These are phyloP conservation scores for Baffinella frigidus DNA, from an alignment of 208 protist genomes.

Conservation along the genomic window DNA sequence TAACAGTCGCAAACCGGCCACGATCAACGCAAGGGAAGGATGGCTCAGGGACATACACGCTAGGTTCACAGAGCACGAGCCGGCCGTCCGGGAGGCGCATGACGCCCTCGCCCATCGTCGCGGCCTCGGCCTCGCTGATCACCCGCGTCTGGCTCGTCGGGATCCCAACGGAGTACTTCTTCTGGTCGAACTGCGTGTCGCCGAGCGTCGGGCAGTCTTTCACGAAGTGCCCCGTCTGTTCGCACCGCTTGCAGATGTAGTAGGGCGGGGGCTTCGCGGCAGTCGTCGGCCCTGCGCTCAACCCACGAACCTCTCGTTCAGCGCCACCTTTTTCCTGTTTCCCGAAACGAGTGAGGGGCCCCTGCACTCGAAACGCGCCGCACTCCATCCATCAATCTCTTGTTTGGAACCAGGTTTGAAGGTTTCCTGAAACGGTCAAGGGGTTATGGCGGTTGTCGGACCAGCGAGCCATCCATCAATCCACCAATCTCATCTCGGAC, in stretches of 20 bases:
- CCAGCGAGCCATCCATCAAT: too few species aligned
- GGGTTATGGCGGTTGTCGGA: too few species aligned
- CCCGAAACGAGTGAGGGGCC: too few species aligned
- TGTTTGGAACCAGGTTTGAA: too few species aligned
- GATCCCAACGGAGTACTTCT: not conserved
- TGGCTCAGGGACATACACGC: conserved; percentile 46
- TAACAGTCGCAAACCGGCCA: too few species aligned
- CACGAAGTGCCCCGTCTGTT: not conserved
- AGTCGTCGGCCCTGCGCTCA: not conserved
- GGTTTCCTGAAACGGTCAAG: too few species aligned
- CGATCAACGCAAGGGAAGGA: too few species aligned
- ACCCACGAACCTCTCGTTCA: too few species aligned
- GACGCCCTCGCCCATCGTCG: not conserved
- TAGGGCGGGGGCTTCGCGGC: not conserved
- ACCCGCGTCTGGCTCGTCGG: not conserved
- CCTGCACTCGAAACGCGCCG: too few species aligned
- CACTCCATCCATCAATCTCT: too few species aligned
- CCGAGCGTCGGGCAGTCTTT: conserved; percentile 26
- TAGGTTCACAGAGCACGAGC: conserved; percentile 1
- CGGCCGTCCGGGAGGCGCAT: conserved; percentile 21
- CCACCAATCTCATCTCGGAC: too few species aligned
- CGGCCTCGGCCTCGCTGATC: not conserved
- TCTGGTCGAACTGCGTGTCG: not conserved
- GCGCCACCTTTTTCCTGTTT: too few species aligned
- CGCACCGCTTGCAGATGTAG: conserved; percentile 17